Conservation (phyloP, 2,329 filamentous ascomycete species). For the Epicoccum nigrum region DNA sequence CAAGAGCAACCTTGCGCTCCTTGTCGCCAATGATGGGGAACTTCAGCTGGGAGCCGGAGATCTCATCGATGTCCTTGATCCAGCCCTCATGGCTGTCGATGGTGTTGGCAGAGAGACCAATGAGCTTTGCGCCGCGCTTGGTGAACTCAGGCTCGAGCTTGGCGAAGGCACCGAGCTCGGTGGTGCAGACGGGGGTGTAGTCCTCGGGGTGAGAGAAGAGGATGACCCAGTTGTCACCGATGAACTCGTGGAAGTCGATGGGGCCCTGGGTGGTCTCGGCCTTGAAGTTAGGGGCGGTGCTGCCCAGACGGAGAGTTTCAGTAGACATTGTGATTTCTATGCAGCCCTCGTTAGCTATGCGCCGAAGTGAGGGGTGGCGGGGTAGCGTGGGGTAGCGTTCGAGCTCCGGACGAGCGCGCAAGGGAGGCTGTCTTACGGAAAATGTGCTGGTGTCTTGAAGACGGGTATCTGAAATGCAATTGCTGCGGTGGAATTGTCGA, state of each 20-base stretch:
- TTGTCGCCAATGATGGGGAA: slow-evolving; percentile 63
- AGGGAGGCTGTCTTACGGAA: slow-evolving; percentile 3
- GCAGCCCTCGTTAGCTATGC: slow-evolving; percentile 21
- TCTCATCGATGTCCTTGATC: slow-evolving; percentile 61
- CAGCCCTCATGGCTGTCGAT: slow-evolving; percentile 58
- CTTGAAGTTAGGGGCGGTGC: slow-evolving; percentile 71
- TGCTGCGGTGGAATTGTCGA: slow-evolving; percentile 11
- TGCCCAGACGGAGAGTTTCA: slow-evolving; percentile 66
- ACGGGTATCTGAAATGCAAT: slow-evolving; percentile 19
- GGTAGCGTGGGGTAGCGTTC: slow-evolving; percentile 24
- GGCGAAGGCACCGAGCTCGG: slow-evolving; percentile 67
- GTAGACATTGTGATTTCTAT: slow-evolving; percentile 38
- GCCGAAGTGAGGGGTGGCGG: slow-evolving; percentile 41
- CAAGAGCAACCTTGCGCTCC: slow-evolving; percentile 58
- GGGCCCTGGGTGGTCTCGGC: slow-evolving; percentile 69
- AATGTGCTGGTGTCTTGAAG: slow-evolving; percentile 8
- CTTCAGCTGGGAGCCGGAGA: slow-evolving; percentile 54
- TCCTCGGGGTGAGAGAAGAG: slow-evolving; percentile 73
- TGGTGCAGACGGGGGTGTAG: slow-evolving; percentile 67
- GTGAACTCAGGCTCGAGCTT: slow-evolving; percentile 69
- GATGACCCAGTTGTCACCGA: slow-evolving; percentile 72
- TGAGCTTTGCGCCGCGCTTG: slow-evolving; percentile 67
- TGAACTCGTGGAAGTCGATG: slow-evolving; percentile 75
- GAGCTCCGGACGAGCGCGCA: neutral
- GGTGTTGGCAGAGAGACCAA: slow-evolving; percentile 61